Percentiles rank a stretch among this genome's conserved stretches.
Evolutionary conservation across 345 rosid genomes (phyloP).

Genomic region (Erucastrum elatum): DNA sequence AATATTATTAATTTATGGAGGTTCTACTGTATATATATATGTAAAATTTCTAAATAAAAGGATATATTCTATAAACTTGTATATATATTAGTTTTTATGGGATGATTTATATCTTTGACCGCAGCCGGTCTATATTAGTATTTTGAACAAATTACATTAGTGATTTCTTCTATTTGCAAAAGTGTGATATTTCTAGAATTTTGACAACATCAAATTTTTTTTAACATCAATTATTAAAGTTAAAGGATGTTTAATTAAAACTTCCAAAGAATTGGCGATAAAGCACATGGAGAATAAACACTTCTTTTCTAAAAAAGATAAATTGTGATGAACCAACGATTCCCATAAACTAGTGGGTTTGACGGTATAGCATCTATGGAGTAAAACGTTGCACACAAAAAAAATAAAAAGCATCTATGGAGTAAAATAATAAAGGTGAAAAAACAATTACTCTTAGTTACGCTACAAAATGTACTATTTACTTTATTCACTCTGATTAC

Average conservation of each 20-base stretch:
- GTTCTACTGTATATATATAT: no score
- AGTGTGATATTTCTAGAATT: neutral
- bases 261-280: slow-evolving; percentile 9
- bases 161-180: neutral
- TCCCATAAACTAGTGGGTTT: neutral
- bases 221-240: slow-evolving; percentile 14
- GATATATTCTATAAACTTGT: no score
- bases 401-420: no score
- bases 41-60: neutral
- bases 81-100: no score
- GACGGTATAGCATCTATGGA: no score
- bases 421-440: no score
- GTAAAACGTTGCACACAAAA: no score
- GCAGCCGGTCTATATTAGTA: neutral
- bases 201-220: neutral
- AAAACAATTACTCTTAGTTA: no score
- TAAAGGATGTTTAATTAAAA: slow-evolving; percentile 1
- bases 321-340: slow-evolving; percentile 12
- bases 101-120: neutral
- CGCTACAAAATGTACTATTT: no score
- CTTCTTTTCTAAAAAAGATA: neutral
- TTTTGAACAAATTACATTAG: neutral
- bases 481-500: no score
- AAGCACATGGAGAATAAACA: slow-evolving; percentile 23
- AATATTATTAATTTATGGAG: no score